Evolutionary conservation across 2,329 filamentous ascomycete species (phyloP), one percentile per base, ranked within the genome.

Genomic region (Verticillium nubilum): DNA sequence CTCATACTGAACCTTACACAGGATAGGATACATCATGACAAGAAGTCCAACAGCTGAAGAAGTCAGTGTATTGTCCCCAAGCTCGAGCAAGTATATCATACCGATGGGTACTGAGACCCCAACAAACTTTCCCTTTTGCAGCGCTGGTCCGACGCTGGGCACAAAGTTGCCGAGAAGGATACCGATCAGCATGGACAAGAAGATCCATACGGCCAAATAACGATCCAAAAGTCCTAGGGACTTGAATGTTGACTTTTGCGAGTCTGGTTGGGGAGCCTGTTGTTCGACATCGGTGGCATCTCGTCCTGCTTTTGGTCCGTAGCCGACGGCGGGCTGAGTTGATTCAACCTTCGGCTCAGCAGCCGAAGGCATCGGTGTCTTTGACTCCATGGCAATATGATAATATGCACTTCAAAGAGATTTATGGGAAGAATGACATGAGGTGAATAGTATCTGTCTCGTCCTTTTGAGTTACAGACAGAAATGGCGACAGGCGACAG

Each of bases 1-100:
- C 71, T 96, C 91, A 72, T 86, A 95, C 47, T 85, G 85, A 5
- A 96, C 89, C 72, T 95, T 95, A 80, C 91, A 96, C 0, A 96
- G 78, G 61, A 96, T 96, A 0, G 92, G 92, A 68, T 95, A 96
- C 91, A 96, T 96, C 91, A 96, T 96, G 50, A 96, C 86, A 1
- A 96, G 80, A 1, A 96, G 76, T 0, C 92, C 91, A 54, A 96
- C 77, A 0, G 91, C 91, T 90, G 19, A 3, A 25, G 3, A 17
- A 2, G 26, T 26, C 25, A 50, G 42, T 12, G 5, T 19, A 5
- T 2, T 13, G 5, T 2, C 5, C 5, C 9, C 2, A 53, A 1
- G n/a, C 25, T 9, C 12, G 5, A 3, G 6, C 4, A 27, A n/a
- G 19, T n/a, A 52, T 7, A 15, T 63, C 66, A 17, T 70, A 85